These are phyloP conservation scores for Mycena galopus DNA, from an alignment of 768 basidiomycete genomes.

Conservation along the genomic window DNA sequence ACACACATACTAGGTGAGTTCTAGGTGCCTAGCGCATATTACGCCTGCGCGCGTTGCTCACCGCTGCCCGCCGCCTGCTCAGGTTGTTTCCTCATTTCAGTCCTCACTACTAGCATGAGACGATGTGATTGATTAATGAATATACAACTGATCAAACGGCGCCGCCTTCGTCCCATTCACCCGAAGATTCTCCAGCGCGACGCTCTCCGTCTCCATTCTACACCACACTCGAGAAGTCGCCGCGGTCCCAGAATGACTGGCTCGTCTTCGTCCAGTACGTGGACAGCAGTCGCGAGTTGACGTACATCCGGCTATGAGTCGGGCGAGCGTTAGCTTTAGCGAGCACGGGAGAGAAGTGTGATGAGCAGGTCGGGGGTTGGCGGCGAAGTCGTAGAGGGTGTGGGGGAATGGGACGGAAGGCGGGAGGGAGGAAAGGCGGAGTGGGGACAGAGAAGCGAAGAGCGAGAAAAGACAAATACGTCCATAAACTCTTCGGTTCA, in stretches of 20 bases:
- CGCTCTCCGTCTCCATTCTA: constrained; percentile 73
- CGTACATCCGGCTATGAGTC: constrained; percentile 77
- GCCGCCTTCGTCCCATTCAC: constrained; percentile 77
- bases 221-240: constrained; percentile 76
- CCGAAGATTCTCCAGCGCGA: constrained; percentile 83
- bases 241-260: constrained; percentile 82
- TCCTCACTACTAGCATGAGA: no score
- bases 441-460: no score
- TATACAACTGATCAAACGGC: constrained; percentile 89
- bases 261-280: constrained; percentile 76
- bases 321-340: background rate
- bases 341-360: no score
- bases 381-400: no score
- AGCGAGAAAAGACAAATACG: constrained; percentile 42
- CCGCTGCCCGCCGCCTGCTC: no score
- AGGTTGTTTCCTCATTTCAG: no score
- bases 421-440: no score
- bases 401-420: constrained; percentile 39
- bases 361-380: no score
- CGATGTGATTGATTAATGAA: no score
- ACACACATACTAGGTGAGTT: no score
- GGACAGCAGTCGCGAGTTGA: constrained; percentile 85
- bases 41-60: no score
- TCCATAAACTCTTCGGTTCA: constrained; percentile 88
- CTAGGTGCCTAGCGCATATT: no score